Evolutionary conservation across 371 early-diverging fungal species (phyloP).

Genomic region (Lichtheimia ramosa): DNA sequence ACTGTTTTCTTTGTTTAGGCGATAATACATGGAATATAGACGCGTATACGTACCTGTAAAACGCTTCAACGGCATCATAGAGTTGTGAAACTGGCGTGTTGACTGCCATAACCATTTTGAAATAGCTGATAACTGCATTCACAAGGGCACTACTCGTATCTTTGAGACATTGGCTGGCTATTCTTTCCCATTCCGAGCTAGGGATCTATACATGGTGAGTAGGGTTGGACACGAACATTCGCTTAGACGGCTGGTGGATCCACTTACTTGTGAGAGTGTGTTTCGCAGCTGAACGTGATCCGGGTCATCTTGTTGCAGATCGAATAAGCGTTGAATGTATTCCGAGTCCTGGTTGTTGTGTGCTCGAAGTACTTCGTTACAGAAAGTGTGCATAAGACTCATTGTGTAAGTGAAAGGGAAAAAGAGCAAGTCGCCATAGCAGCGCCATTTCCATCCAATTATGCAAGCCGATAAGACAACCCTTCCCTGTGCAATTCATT

Average conservation of each 20-base stretch:
- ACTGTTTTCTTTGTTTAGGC: not conserved
- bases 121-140: not conserved
- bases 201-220: not conserved
- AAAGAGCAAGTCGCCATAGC: too few species aligned
- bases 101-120: not conserved
- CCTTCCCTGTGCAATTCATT: too few species aligned
- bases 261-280: too few species aligned
- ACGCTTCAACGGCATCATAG: slow-evolving; percentile 10
- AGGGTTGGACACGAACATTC: not conserved
- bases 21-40: not conserved
- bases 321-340: not conserved
- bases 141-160: slow-evolving; percentile 9
- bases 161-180: slow-evolving; percentile 1
- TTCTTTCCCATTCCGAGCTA: not conserved
- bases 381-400: not conserved
- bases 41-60: slow-evolving; percentile 1
- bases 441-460: too few species aligned
- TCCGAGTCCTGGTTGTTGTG: not conserved
- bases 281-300: not conserved
- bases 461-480: too few species aligned
- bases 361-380: not conserved
- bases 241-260: not conserved
- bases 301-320: not conserved
- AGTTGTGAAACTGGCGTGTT: not conserved
- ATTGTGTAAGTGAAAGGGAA: not conserved